Evolutionary conservation across 2,329 filamentous ascomycete species (phyloP).

Genomic region (Tolypocladium tropicale): DNA sequence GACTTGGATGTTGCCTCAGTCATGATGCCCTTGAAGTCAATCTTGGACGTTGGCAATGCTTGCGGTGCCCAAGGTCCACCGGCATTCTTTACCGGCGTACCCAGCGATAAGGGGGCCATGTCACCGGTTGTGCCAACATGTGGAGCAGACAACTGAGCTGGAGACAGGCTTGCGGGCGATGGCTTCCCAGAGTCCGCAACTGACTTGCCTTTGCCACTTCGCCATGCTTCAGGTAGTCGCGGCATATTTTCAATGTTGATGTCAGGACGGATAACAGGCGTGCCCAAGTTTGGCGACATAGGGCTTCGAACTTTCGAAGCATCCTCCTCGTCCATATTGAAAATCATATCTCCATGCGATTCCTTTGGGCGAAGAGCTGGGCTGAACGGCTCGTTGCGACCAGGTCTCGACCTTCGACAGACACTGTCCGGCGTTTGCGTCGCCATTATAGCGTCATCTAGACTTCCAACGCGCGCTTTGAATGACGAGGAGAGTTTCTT

Average conservation of each 20-base stretch:
- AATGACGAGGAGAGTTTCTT: conserved; percentile 49
- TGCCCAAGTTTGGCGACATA: conserved; percentile 9
- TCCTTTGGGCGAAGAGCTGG: conserved; percentile 59
- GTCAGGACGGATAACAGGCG: conserved; percentile 10
- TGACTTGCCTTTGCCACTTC: conserved; percentile 6
- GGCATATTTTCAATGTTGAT: conserved; percentile 17
- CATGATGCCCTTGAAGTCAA: conserved; percentile 73
- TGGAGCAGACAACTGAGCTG: background rate
- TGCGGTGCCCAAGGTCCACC: conserved; percentile 39
- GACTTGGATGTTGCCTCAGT: conserved; percentile 42
- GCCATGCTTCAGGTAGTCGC: conserved; percentile 19
- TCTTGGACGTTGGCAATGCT: conserved; percentile 47
- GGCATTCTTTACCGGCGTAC: conserved; percentile 5
- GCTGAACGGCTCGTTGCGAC: conserved; percentile 47
- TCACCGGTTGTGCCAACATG: background rate
- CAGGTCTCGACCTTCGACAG: conserved; percentile 34
- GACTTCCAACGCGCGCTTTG: conserved; percentile 48
- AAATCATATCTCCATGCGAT: conserved; percentile 71
- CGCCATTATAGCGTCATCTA: conserved; percentile 47
- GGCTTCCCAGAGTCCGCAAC: background rate
- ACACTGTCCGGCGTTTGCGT: conserved; percentile 32
- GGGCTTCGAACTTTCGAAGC: conserved; percentile 18
- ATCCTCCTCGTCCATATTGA: conserved; percentile 83
- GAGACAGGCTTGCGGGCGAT: background rate
- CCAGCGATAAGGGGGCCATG: background rate